Base-by-base conservation (phyloP, 192 early-diverging fungal genomes). In the Podila epigama region DNA sequence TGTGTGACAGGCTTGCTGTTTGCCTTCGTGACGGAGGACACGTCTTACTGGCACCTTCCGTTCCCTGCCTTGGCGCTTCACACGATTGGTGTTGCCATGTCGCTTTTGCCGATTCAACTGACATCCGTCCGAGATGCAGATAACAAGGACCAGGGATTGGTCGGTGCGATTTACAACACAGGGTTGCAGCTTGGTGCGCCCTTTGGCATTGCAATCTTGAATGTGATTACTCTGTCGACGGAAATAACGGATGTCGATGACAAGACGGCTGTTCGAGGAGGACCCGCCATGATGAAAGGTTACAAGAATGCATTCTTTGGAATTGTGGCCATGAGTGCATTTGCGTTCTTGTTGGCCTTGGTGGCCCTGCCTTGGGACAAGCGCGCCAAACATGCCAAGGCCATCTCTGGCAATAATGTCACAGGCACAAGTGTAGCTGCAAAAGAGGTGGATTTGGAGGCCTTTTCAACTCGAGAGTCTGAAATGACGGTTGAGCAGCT, bases 91-190 rank as follows among this genome's bases (percentile, higher is more conserved):
- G 44, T 81, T 2, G 67, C 44, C 18, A 39, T 75, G 5, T 51
- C 64, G 2, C 56, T 67, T 27, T 34, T 81, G 4, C 68, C 71
- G 3, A 41, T 68, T 13, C 73, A 77, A 22, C 33, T 77, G 27
- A 77, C 80, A 7, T 68, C 73, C 20, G 65, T 69, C n/a, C 52
- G 67, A 1, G 62, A 73, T n/a, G 80, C 80, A 5, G 68, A 58
- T 0, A 69, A 73, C 31, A 58, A 67, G n/a, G 80, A 81, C 29
- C 73, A 77, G 33, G 73, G 73, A 11, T 36, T 75, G 0, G 62
- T 81, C 0, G 80, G 80, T 3, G 80, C 80, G 0, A 65, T 81
- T 16, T 81, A 81, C 41, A 81, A 70, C 31, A 77, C 80, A 7
- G 72, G 71, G 8, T 51, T 75, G 0, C 80, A 81, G 34, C 53